Conservation (phyloP, 2,329 filamentous ascomycete genomes). For the Penicillium sp. region DNA sequence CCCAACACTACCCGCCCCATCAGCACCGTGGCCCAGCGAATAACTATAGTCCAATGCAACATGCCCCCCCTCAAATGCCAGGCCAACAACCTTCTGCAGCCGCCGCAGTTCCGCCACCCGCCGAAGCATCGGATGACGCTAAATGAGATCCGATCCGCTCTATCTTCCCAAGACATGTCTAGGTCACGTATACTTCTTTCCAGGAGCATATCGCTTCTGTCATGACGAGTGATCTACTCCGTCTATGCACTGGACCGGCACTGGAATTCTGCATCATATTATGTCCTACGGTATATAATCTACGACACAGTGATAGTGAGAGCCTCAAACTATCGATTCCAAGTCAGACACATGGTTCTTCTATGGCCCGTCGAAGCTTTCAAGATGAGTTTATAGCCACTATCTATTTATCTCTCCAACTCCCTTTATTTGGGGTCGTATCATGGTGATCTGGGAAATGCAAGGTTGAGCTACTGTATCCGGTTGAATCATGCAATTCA, state of each 20-base stretch:
- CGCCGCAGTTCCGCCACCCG: constrained; percentile 36
- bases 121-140: constrained; percentile 44
- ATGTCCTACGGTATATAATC: background rate
- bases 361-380: background rate
- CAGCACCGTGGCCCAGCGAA: constrained; percentile 55
- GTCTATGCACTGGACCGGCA: background rate
- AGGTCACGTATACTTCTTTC: background rate
- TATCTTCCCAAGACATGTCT: constrained; percentile 5
- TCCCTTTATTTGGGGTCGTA: background rate
- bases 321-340: background rate
- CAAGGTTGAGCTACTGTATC: background rate
- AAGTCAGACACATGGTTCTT: background rate
- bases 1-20: constrained; percentile 60
- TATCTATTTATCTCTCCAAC: background rate
- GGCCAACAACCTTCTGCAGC: constrained; percentile 29
- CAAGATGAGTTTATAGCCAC: background rate
- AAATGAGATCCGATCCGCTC: constrained; percentile 37
- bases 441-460: background rate
- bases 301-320: background rate
- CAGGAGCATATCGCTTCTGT: background rate
- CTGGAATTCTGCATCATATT: background rate
- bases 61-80: constrained; percentile 44
- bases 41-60: constrained; percentile 48
- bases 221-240: background rate
- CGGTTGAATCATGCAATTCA: constrained; percentile 1